Base-by-base conservation (phyloP, 2,329 filamentous ascomycete species). In the Exophiala viscosa region DNA sequence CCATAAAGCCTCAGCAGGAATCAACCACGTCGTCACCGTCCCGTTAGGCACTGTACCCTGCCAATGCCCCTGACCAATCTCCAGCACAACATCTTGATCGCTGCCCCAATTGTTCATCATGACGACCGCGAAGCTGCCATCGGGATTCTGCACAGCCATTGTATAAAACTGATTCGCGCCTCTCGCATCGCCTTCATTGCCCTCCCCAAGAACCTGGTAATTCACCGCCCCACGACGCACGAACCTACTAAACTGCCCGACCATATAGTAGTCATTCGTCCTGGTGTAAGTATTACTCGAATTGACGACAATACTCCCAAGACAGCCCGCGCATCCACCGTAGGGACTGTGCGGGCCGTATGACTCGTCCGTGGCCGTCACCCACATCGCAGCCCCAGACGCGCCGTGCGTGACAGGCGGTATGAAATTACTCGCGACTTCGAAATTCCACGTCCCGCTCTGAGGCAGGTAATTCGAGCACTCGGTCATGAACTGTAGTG, bases 181-280 rank as follows among this genome's bases (percentile, higher is more conserved):
- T 54, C 73, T 76, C 23, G 70, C 70, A 50, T 72, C 73, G 58
- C 74, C 76, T 2, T 76, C 75, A 0, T 64, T 70, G 9, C 73
- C 73, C 52, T 57, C 63, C 3, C 47, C 47, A 4, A 78, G 63
- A 14, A 77, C 69, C 3, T 44, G 35, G 23, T 52, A 52, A 34
- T 48, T 52, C 35, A 65, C 68, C 0, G 74, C 74, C 39, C 75
- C 75, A 34, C 68, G 67, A 15, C 73, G 71, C 51, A 79, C 76
- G 62, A 73, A 78, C 55, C 67, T 71, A 62, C 70, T 73, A 62
- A 77, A 78, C 63, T 81, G 78, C 1, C 75, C 77, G 54, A 80
- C 67, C 70, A 78, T 77, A 62, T 80, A 80, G 65, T 79, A 80
- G 55, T 78, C 76, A 5, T 75, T 69, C 20, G 71, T 73, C 55